Evolutionary conservation across 2,329 filamentous ascomycete species (phyloP), one percentile per base, ranked within the genome.

Genomic region (Penicillium sp.): DNA sequence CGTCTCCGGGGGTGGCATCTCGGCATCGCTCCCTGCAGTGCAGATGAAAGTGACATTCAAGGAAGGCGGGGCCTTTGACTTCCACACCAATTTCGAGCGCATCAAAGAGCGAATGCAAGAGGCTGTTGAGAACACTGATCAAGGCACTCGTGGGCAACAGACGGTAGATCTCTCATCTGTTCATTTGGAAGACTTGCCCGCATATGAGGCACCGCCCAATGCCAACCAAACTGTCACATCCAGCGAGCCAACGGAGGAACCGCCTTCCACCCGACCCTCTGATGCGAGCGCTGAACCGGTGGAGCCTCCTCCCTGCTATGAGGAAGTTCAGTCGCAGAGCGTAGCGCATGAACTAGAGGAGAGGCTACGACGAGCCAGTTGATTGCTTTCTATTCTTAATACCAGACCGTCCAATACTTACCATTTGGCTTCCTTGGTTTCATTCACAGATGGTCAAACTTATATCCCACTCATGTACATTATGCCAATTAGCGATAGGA

Each of bases 51-150:
- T 97, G 65, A 92, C 88, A 21, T 97, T 97, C 79, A 92, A 92
- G 69, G 92, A 97, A 58, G 93, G 93, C 41, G 93, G 93, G n/a
- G 92, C 92, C 54, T 94, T 89, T 71, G 92, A 96, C 63, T 97
- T 96, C 68, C 88, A 92, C 65, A 83, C 85, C 47, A 84, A 84
- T 48, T 96, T 92, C 67, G 90, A 95, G 65, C 82, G 88, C 52
- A 86, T 97, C 60, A 92, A 90, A 69, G 92, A 96, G 68, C 83
- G 91, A 6, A 77, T 96, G 52, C 83, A 88, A 60, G 90, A 97
- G 65, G 90, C 87, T 7, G 84, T 92, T 36, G 89, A 94, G 47
- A 65, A 68, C 13, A 63, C 67, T 3, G 64, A 62, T 14, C 73
- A 76, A 34, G 75, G 68, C 43, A 67, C 63, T 18, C 77, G 75